Evolutionary conservation across 2,329 filamentous ascomycete species (phyloP).

Genomic region (Trichoderma sp.): DNA sequence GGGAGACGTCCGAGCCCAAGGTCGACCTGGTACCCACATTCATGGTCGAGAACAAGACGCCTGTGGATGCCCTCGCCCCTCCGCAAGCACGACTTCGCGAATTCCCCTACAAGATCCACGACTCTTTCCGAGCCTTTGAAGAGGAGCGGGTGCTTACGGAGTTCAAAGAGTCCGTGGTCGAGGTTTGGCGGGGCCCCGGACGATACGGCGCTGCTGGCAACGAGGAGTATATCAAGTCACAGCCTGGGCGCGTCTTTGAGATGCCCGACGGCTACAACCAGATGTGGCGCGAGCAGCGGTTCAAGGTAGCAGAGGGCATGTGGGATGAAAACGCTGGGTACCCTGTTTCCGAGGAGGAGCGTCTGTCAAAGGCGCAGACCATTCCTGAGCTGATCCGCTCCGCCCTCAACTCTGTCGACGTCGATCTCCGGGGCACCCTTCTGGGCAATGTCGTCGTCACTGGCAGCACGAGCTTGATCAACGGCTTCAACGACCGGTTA

Average conservation of each 20-base stretch:
- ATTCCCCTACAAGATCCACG: slow-evolving; percentile 63
- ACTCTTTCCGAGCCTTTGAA: slow-evolving; percentile 79
- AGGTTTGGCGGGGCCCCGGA: slow-evolving; percentile 84
- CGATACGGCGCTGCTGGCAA: slow-evolving; percentile 67
- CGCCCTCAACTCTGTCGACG: slow-evolving; percentile 77
- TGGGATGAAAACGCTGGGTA: slow-evolving; percentile 84
- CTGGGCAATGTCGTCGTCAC: slow-evolving; percentile 92
- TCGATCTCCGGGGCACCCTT: slow-evolving; percentile 81
- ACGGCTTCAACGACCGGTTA: slow-evolving; percentile 88
- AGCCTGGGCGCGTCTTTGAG: slow-evolving; percentile 87
- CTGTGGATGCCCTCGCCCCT: slow-evolving; percentile 82
- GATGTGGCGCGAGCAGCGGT: slow-evolving; percentile 88
- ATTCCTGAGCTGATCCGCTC: slow-evolving; percentile 81
- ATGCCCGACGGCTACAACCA: slow-evolving; percentile 97
- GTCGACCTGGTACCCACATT: slow-evolving; percentile 81
- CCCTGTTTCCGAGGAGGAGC: slow-evolving; percentile 47
- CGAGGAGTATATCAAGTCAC: slow-evolving; percentile 71
- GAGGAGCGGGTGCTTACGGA: slow-evolving; percentile 92
- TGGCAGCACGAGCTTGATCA: slow-evolving; percentile 81
- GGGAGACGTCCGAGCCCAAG: slow-evolving; percentile 68
- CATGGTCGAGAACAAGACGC: slow-evolving; percentile 81
- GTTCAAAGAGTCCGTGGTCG: slow-evolving; percentile 97
- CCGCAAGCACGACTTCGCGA: slow-evolving; percentile 74
- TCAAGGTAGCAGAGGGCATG: slow-evolving; percentile 81
- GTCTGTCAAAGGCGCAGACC: slow-evolving; percentile 71